These are phyloP conservation scores for Akanthomyces lecanii DNA, from an alignment of 2,329 filamentous ascomycete species.

Conservation along the genomic window DNA sequence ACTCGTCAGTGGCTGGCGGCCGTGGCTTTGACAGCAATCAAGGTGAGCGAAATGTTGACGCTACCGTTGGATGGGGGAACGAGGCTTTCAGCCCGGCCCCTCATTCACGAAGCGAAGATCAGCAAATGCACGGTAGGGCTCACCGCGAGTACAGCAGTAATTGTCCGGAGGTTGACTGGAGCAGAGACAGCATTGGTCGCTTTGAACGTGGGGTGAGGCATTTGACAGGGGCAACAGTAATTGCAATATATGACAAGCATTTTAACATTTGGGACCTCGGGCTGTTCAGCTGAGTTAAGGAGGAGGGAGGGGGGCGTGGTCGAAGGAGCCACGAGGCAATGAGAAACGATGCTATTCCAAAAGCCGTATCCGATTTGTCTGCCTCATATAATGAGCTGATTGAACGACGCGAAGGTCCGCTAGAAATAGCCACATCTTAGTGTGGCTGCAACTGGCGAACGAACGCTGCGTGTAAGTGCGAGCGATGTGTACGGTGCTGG, in stretches of 20 bases:
- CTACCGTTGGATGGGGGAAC: neutral
- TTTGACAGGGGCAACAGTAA: neutral
- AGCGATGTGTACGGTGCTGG: neutral
- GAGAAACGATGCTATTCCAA: conserved; percentile 2
- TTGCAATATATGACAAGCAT: neutral
- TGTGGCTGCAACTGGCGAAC: neutral
- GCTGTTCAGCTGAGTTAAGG: neutral
- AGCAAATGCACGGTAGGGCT: neutral
- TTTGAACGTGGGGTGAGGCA: neutral
- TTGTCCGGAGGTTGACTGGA: no score
- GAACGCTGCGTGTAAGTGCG: neutral
- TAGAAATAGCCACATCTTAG: neutral
- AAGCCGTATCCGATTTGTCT: conserved; percentile 6
- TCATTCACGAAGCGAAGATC: neutral
- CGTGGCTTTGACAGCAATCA: neutral
- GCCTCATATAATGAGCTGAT: neutral
- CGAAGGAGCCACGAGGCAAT: neutral
- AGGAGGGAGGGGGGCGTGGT: neutral
- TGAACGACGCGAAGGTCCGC: neutral
- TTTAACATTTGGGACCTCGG: neutral
- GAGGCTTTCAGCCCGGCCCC: conserved; percentile 3
- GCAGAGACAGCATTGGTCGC: neutral
- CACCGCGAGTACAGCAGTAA: neutral
- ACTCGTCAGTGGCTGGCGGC: neutral
- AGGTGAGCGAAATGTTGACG: neutral